Evolutionary conservation across 139 green algal genomes (phyloP).

Genomic region (Chlamydomonas eustigma): DNA sequence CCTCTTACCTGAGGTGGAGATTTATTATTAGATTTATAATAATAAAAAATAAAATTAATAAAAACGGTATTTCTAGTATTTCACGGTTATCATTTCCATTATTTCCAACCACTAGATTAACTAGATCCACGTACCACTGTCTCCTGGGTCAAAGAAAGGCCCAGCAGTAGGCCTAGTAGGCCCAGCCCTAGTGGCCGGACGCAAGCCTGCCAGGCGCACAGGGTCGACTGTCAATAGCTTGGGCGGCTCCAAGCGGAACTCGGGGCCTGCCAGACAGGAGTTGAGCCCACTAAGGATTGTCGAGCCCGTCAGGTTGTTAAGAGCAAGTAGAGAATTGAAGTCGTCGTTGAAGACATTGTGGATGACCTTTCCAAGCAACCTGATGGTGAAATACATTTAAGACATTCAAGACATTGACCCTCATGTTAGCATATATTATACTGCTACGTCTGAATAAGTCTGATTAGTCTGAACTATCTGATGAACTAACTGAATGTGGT

Average conservation of each 20-base stretch:
- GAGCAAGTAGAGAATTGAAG: background rate
- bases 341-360: background rate
- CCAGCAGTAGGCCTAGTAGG: background rate
- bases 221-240: background rate
- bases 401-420: no score
- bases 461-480: no score
- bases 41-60: no score
- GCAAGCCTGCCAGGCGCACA: background rate
- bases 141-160: background rate
- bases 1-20: background rate
- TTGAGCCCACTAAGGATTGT: background rate
- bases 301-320: background rate
- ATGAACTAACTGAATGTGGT: no score
- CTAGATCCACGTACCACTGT: background rate
- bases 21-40: no score
- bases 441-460: no score
- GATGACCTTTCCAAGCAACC: background rate
- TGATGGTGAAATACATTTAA: no score
- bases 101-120: no score
- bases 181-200: background rate
- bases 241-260: background rate
- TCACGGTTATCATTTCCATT: no score
- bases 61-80: no score
- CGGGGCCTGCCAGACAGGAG: background rate
- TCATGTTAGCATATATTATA: no score